phyloP scores from a whole-genome alignment of 805 yeast species.

The Myxozyma neotropica region DNA sequence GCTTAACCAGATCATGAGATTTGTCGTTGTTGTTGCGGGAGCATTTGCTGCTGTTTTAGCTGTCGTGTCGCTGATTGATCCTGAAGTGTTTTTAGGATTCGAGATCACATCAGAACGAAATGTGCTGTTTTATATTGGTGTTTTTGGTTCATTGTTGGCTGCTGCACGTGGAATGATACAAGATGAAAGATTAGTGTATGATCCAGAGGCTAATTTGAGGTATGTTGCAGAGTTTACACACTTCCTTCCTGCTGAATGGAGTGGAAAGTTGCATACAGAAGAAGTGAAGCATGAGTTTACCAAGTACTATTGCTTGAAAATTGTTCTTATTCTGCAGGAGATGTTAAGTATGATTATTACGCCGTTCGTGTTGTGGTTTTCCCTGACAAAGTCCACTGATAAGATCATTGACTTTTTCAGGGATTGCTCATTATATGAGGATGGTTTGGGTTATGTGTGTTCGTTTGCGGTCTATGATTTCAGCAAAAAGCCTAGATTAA shows the following conservation, averaged over 20 bases:
- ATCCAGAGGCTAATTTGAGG: slow-evolving; percentile 84
- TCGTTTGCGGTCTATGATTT: slow-evolving; percentile 90
- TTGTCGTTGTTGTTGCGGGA: slow-evolving; percentile 76
- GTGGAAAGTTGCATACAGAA: slow-evolving; percentile 78
- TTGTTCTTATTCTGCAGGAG: slow-evolving; percentile 73
- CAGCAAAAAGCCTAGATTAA: slow-evolving; percentile 47
- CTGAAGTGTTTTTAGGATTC: slow-evolving; percentile 86
- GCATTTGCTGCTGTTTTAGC: slow-evolving; percentile 89
- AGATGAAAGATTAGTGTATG: slow-evolving; percentile 72
- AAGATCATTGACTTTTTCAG: slow-evolving; percentile 86
- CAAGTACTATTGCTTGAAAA: slow-evolving; percentile 69
- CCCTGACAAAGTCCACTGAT: slow-evolving; percentile 72
- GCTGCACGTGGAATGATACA: slow-evolving; percentile 71
- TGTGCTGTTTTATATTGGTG: slow-evolving; percentile 81
- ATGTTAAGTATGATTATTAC: slow-evolving; percentile 78
- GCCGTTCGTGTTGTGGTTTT: slow-evolving; percentile 87
- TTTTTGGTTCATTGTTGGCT: slow-evolving; percentile 88
- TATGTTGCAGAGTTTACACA: slow-evolving; percentile 87
- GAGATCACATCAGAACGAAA: slow-evolving; percentile 82
- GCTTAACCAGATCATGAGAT: slow-evolving; percentile 53
- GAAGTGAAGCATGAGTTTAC: slow-evolving; percentile 82
- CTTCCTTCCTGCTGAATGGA: slow-evolving; percentile 86
- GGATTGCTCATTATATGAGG: slow-evolving; percentile 86
- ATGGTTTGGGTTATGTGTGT: slow-evolving; percentile 93
- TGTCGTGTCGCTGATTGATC: slow-evolving; percentile 73